Base-by-base conservation (phyloP, 306 rosid genomes). In the Elaeagnus macrophylla region DNA sequence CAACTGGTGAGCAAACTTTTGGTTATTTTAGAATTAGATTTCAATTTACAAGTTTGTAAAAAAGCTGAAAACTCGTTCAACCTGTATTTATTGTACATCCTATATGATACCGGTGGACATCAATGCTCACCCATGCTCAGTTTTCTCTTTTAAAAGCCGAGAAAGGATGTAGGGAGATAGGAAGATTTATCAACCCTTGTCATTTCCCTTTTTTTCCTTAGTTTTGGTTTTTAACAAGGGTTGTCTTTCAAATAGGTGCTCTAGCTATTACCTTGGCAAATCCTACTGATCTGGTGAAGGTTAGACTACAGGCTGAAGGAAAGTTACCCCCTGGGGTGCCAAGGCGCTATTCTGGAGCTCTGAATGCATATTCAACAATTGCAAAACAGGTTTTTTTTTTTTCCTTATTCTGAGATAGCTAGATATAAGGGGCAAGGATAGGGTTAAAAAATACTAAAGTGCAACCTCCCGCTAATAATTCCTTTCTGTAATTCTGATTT, bases 231-330 rank as follows among this genome's bases (percentile, higher is more conserved):
- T 9, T 63, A 3, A 53, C 7, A 52, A 39, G 35, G 48, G 16
- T 57, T 60, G 39, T 72, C 17, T 47, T 6, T 56, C 42, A 47
- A 16, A 72, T 61, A 91, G 97, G 97, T 67, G 97, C 96, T 55
- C 48, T 91, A 40, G 97, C 66, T 53, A 91, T 91, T 71, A 44
- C 79, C 0, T 51, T 91, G 19, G 97, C 97, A 53, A 91, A 91
- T 82, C 97, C 96, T 48, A 91, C 97, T 36, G 96, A 86, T 73
- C 97, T 91, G 58, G 96, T 86, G 51, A 91, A 91, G 67, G 95
- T 91, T 57, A 80, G 97, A 73, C 97, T 91, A 67, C 96, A 91
- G 71, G 86, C 96, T 40, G 96, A 86, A 75, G 97, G 97, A 59
- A 84, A 84, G 69, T 76, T 91, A 32, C 83, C 89, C 39, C 73